Conservation (phyloP, 306 rosid genomes). For the Gillenia trifoliata region DNA sequence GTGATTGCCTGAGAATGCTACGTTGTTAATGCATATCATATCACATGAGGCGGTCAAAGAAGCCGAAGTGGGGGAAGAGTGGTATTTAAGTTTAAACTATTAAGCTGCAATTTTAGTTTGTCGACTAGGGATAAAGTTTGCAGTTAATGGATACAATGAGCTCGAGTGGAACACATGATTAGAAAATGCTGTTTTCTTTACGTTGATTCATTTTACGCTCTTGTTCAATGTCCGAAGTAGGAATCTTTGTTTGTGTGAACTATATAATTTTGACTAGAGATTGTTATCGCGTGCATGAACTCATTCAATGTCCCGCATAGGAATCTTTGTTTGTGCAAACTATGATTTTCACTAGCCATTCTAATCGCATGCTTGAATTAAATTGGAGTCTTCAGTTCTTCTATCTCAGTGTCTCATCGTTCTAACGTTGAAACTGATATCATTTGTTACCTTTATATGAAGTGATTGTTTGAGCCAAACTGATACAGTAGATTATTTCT, state of each 20-base stretch:
- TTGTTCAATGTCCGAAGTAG: neutral
- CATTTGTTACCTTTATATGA: neutral
- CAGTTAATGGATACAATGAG: neutral
- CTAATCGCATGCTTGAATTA: neutral
- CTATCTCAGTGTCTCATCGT: neutral
- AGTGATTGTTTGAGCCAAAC: neutral
- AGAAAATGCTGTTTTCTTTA: neutral
- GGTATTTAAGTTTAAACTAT: too few species aligned
- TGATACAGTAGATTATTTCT: neutral
- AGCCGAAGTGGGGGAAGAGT: too few species aligned
- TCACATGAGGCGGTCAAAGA: neutral
- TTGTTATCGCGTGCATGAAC: neutral
- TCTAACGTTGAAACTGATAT: neutral
- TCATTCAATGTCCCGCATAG: neutral
- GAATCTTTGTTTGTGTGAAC: neutral
- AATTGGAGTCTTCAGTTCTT: neutral
- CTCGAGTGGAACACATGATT: neutral
- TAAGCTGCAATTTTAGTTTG: neutral
- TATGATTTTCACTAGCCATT: neutral
- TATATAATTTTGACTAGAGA: neutral
- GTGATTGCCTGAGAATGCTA: neutral
- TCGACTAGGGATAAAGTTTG: neutral
- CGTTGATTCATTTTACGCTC: neutral
- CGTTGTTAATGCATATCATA: neutral
- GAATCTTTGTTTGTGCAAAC: neutral